Evolutionary conservation across 2,329 filamentous ascomycete species (phyloP).

Genomic region (Colletotrichum caudatum): DNA sequence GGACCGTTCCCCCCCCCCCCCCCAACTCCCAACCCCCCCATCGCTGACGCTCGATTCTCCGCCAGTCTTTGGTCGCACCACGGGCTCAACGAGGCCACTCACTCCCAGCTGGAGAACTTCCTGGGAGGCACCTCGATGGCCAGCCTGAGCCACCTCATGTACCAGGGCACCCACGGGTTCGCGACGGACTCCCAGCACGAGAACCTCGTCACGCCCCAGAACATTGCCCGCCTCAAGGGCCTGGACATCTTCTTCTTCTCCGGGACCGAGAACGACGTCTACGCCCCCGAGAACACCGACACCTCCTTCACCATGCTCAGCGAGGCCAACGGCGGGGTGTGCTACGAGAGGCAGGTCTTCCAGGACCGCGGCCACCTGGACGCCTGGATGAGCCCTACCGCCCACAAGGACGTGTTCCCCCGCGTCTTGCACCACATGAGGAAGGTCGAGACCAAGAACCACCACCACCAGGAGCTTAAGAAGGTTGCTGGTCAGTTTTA

Average conservation of each 20-base stretch:
- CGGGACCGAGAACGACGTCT: constrained; percentile 44
- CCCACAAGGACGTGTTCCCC: constrained; percentile 44
- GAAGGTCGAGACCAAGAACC: constrained; percentile 13
- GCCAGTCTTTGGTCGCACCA: constrained; percentile 66
- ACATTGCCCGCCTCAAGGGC: constrained; percentile 28
- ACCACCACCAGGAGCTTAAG: constrained; percentile 9
- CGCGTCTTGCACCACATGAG: constrained; percentile 34
- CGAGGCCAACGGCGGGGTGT: constrained; percentile 43
- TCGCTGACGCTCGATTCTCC: background rate
- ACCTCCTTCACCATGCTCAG: constrained; percentile 44
- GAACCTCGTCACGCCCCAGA: constrained; percentile 28
- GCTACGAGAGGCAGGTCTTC: constrained; percentile 47
- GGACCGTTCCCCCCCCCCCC: too few species aligned
- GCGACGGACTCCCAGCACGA: constrained; percentile 49
- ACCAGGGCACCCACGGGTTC: constrained; percentile 63
- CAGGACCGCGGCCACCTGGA: constrained; percentile 45
- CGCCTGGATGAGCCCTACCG: constrained; percentile 46
- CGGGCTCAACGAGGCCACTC: constrained; percentile 75
- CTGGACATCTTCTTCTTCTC: constrained; percentile 42
- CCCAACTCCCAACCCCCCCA: too few species aligned
- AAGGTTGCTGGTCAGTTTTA: background rate
- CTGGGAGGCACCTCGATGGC: constrained; percentile 73
- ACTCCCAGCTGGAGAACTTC: constrained; percentile 70
- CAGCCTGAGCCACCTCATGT: constrained; percentile 67
- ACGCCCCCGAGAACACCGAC: constrained; percentile 45